Evolutionary conservation across 768 basidiomycete genomes (phyloP), one percentile per base, ranked within the genome.

Genomic region (Hygrocybe punicea): DNA sequence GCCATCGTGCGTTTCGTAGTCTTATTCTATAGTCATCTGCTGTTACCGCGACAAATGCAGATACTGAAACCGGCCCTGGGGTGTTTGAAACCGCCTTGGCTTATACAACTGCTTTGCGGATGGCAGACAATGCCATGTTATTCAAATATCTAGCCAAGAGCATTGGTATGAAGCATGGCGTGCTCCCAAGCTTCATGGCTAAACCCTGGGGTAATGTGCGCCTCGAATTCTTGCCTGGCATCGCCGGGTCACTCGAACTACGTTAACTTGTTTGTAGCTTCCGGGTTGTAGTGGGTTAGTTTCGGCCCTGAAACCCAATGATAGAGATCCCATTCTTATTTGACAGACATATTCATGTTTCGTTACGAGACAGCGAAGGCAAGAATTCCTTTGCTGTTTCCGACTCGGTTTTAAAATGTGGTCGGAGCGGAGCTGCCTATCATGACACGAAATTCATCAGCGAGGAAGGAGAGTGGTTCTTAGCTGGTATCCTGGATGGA

Each of bases 151-250:
- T 91, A 13, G 90, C 92, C 2, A 98, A 98, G 78, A 92, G 92
- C 58, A 74, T 96, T 2, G 96, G 96, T 0, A 90, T 97, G 81
- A 84, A 87, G 68, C 79, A 89, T 61, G 90, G 89, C 8, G 78
- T 99, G 55, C 82, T 93, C 37, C 96, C 97, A 1, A 96, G 92
- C 58, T 99, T 99, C 73, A 98, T 98, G 96, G 94, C 95, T 0
- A 98, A 98, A 65, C 95, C 95, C 23, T 97, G 92, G 90, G 87
- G 86, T 33, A 86, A 92, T 65, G 93, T 94, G 66, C 67, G 87
- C 76, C 11, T 34, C 54, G 16, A 40, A 37, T 34, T 17, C 42
- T 29, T n/a, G 19, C 10, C 11, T n/a, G 35, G 3, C 4, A n/a
- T n/a, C n/a, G n/a, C n/a, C n/a, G n/a, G n/a, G n/a, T n/a, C n/a